Percentiles rank a stretch among this genome's conserved stretches.
Conservation (phyloP, 371 early-diverging fungal species). For the Lichtheimia ornata region DNA sequence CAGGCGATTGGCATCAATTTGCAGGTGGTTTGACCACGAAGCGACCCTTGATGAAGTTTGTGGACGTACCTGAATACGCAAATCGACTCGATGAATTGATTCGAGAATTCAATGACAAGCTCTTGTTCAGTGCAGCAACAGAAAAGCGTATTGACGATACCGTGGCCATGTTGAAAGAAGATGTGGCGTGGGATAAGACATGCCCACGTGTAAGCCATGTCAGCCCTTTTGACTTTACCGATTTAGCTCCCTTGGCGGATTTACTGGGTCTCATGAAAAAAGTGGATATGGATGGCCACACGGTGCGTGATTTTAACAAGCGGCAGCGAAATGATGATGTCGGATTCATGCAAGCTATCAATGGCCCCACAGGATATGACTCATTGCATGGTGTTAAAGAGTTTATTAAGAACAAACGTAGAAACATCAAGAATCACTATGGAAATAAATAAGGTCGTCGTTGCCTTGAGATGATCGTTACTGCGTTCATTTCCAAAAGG, state of each 20-base stretch:
- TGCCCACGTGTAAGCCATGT: slow-evolving; percentile 19
- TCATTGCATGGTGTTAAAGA: slow-evolving; percentile 19
- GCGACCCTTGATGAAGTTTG: not conserved
- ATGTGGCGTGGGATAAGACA: slow-evolving; percentile 34
- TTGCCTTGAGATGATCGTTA: too few species aligned
- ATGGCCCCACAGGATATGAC: slow-evolving; percentile 12
- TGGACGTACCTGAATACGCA: slow-evolving; percentile 17
- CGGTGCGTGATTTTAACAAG: not conserved
- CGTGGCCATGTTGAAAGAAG: slow-evolving; percentile 23
- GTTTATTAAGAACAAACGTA: slow-evolving; percentile 9
- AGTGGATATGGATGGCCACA: not conserved
- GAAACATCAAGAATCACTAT: not conserved
- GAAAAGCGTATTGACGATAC: slow-evolving; percentile 21
- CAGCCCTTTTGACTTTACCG: not conserved
- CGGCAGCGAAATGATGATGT: slow-evolving; percentile 2
- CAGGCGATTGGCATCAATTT: slow-evolving; percentile 25
- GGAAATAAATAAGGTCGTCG: too few species aligned
- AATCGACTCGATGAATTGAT: slow-evolving; percentile 23
- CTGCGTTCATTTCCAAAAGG: too few species aligned
- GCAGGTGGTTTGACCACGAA: slow-evolving; percentile 9
- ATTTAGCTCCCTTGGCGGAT: not conserved
- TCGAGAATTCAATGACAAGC: slow-evolving; percentile 12
- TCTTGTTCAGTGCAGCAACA: slow-evolving; percentile 20
- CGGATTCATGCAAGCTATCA: slow-evolving; percentile 16
- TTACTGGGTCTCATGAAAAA: not conserved